A percentile compares a stretch with the other conserved stretches of the same genome.
phyloP scores from a whole-genome alignment of 2,329 filamentous ascomycete genomes.

The Beauveria sp. region DNA sequence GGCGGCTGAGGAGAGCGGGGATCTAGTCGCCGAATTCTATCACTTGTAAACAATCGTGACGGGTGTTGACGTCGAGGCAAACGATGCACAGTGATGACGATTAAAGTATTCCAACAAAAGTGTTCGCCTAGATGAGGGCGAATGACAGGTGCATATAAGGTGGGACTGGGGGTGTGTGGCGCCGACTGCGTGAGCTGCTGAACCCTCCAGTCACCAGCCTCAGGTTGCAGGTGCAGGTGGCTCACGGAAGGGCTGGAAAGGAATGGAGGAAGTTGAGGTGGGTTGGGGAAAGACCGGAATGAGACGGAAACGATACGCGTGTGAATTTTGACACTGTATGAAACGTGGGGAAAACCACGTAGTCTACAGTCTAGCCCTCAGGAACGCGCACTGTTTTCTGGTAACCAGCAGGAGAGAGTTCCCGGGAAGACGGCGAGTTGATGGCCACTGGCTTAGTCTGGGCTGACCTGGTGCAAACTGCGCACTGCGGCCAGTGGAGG shows the following conservation, averaged over 20 bases:
- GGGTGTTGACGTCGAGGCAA: background rate
- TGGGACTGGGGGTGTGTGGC: constrained; percentile 6
- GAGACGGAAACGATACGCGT: background rate
- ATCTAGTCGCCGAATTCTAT: background rate
- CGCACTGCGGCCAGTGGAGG: background rate
- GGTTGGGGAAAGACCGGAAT: background rate
- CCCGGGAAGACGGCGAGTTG: background rate
- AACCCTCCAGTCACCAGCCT: background rate
- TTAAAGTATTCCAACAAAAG: background rate
- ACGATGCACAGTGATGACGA: background rate
- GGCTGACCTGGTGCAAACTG: background rate
- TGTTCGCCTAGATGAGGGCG: background rate
- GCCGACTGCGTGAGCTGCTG: background rate
- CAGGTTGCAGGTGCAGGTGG: background rate
- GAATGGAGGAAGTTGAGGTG: background rate
- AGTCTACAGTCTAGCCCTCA: background rate
- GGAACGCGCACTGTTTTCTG: background rate
- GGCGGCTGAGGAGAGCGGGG: background rate
- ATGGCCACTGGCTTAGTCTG: background rate
- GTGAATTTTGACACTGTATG: background rate
- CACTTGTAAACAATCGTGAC: background rate
- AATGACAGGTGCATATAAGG: constrained; percentile 3
- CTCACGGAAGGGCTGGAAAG: background rate
- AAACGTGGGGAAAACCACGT: background rate
- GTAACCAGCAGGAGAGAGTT: background rate